phyloP scores from a whole-genome alignment of 73 alveolate species.

The Symbiodinium pilosum region DNA sequence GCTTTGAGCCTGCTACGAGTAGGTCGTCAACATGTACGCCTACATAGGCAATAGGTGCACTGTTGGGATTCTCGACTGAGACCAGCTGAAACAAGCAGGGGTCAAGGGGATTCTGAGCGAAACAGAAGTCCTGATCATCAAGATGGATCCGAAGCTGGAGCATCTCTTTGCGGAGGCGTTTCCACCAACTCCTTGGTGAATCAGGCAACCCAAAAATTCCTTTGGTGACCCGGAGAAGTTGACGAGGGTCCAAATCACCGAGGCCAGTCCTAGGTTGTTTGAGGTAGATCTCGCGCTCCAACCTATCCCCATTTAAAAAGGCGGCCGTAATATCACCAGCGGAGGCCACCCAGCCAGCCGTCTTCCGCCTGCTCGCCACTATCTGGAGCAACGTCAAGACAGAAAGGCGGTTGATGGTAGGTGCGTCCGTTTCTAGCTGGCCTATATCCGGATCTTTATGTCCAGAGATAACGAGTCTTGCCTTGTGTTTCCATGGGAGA shows the following conservation, averaged over 20 bases:
- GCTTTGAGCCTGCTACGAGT: neutral
- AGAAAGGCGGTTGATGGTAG: neutral
- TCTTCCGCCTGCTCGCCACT: neutral
- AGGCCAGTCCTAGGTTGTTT: neutral
- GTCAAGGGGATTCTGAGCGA: neutral
- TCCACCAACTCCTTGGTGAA: neutral
- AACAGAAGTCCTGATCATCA: neutral
- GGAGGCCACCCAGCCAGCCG: neutral
- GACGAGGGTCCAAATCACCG: neutral
- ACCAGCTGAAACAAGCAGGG: neutral
- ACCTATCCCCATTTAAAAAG: neutral
- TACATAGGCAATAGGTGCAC: neutral
- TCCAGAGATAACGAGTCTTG: neutral
- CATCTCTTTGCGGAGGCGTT: neutral
- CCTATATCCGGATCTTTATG: neutral
- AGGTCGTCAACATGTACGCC: neutral
- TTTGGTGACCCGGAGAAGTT: neutral
- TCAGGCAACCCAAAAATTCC: neutral
- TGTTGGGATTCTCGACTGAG: neutral
- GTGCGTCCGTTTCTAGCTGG: neutral
- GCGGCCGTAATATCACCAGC: neutral
- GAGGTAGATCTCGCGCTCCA: neutral
- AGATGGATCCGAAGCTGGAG: neutral
- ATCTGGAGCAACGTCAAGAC: neutral
- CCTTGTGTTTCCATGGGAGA: neutral